Conservation (phyloP, 75 land plant genomes). For the Cunninghamia lanceolata region DNA sequence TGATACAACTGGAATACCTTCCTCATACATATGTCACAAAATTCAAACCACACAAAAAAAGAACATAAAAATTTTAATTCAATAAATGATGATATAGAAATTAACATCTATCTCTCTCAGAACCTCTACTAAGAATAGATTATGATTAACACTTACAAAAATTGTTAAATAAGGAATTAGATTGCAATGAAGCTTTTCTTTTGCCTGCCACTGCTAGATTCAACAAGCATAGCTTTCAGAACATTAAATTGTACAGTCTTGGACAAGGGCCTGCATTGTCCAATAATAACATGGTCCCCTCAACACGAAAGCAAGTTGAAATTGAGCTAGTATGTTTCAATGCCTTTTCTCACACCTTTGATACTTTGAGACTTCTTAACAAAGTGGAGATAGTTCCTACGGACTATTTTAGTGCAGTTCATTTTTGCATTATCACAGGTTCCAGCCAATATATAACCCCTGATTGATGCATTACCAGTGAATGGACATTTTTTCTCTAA, state of each 20-base stretch:
- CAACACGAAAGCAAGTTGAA: conserved; percentile 72
- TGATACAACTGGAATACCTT: no score
- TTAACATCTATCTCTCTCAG: no score
- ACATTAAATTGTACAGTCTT: conserved; percentile 65
- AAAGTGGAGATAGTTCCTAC: conserved; percentile 60
- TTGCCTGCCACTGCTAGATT: conserved; percentile 25
- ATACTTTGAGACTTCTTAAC: conserved; percentile 70
- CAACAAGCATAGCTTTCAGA: conserved; percentile 30
- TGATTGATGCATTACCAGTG: conserved; percentile 61
- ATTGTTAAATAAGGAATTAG: no score
- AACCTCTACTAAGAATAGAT: no score
- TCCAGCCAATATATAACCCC: conserved; percentile 64
- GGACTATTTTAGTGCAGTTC: conserved; percentile 53
- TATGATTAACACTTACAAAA: no score
- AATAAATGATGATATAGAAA: no score
- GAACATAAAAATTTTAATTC: no score
- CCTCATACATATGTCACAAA: no score
- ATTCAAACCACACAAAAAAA: no score
- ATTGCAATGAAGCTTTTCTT: no score
- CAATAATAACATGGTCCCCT: conserved; percentile 64
- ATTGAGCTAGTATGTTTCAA: conserved; percentile 56
- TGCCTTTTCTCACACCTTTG: conserved; percentile 70
- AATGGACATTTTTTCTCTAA: no score
- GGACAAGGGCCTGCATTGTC: conserved; percentile 76
- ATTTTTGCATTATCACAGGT: conserved; percentile 69